These are phyloP conservation scores for Penicillium sp. DNA, from an alignment of 2,329 filamentous ascomycete genomes.

Conservation along the genomic window DNA sequence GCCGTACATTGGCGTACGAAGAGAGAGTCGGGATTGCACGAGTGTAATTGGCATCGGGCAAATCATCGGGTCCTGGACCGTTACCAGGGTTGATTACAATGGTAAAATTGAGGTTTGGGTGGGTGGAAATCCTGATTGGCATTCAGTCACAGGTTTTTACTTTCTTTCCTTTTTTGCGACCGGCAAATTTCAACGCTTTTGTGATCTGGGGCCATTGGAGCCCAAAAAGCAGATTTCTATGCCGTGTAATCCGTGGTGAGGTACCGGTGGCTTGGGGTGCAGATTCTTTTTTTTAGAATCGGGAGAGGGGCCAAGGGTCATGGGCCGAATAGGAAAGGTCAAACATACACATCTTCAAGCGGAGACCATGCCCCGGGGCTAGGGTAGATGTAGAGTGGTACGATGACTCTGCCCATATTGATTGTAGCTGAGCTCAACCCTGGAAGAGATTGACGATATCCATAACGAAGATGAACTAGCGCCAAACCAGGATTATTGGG, in stretches of 20 bases:
- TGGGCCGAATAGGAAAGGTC: constrained; percentile 13
- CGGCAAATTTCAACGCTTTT: not conserved
- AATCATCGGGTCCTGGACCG: constrained; percentile 46
- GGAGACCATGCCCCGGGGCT: constrained; percentile 49
- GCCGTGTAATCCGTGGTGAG: constrained; percentile 8
- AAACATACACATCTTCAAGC: constrained; percentile 46
- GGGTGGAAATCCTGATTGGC: constrained; percentile 35
- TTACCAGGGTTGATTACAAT: constrained; percentile 52
- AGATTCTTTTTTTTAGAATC: constrained; percentile 3
- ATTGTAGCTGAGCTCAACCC: constrained; percentile 17
- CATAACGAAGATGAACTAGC: constrained; percentile 15
- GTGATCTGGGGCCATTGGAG: constrained; percentile 4
- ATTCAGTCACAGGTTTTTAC: constrained; percentile 23
- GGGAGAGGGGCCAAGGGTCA: not conserved
- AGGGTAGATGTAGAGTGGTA: constrained; percentile 54
- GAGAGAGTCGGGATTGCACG: constrained; percentile 44
- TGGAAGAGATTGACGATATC: constrained; percentile 27
- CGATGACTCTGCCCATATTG: constrained; percentile 42
- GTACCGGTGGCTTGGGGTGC: constrained; percentile 12
- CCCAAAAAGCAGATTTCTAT: constrained; percentile 12
- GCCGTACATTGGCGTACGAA: constrained; percentile 48
- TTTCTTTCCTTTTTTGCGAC: not conserved
- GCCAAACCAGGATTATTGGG: constrained; percentile 24
- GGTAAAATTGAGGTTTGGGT: constrained; percentile 50
- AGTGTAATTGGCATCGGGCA: constrained; percentile 48